A percentile compares a stretch with the other conserved stretches of the same genome.
Evolutionary conservation across 345 rosid species (phyloP).

Genomic region (Populus nigra): DNA sequence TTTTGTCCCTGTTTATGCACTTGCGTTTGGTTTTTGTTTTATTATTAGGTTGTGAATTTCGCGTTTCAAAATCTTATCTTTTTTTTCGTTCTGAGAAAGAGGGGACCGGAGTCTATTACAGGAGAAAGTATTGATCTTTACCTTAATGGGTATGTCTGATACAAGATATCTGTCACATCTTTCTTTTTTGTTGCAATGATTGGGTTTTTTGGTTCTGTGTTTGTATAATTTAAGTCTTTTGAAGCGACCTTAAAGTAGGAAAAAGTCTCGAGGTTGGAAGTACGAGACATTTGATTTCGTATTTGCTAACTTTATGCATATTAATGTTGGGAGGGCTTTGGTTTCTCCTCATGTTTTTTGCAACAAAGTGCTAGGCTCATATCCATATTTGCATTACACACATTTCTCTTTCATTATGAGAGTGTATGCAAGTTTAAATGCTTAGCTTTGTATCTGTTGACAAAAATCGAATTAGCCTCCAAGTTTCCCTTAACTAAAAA

Average conservation of each 20-base stretch:
- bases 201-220: neutral
- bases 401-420: neutral
- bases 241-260: neutral
- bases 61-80: neutral
- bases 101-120: neutral
- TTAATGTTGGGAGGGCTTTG: neutral
- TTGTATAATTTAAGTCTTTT: neutral
- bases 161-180: neutral
- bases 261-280: too few species aligned
- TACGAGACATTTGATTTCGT: too few species aligned
- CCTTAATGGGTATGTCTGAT: neutral
- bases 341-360: neutral
- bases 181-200: neutral
- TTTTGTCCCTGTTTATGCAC: neutral
- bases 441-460: neutral
- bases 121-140: neutral
- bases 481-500: conserved; percentile 42
- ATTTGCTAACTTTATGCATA: too few species aligned
- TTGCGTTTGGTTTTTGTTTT: neutral
- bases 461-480: neutral
- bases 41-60: neutral
- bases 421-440: neutral
- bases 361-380: neutral
- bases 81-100: too few species aligned
- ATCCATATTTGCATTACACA: neutral